Percentiles rank a stretch among this genome's conserved stretches.
phyloP scores from a whole-genome alignment of 139 green algal species.

The Micromonas commoda region DNA sequence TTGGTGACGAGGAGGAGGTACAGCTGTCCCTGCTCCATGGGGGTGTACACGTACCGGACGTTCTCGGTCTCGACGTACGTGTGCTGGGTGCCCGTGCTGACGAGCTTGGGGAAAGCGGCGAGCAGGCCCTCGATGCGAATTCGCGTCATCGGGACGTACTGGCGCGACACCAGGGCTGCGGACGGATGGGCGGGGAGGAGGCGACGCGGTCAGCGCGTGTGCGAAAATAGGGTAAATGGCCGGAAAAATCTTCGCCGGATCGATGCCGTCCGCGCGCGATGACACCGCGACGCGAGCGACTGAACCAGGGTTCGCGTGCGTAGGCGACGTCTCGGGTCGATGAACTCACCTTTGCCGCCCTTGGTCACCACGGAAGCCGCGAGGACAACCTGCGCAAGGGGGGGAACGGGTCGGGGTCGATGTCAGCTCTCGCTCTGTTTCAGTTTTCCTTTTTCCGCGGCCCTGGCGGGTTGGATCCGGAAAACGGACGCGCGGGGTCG shows the following conservation, averaged over 20 bases:
- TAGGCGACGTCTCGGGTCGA: background rate
- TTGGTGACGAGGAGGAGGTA: slow-evolving; percentile 98
- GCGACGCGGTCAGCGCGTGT: background rate
- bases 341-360: slow-evolving; percentile 72
- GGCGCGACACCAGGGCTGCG: slow-evolving; percentile 89
- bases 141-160: slow-evolving; percentile 97
- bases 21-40: slow-evolving; percentile 75
- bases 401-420: background rate
- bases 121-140: slow-evolving; percentile 97
- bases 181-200: background rate
- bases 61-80: slow-evolving; percentile 99
- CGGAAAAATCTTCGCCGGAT: background rate
- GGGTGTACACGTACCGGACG: slow-evolving; percentile 98
- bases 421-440: background rate
- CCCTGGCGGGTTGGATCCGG: too few species aligned
- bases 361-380: slow-evolving; percentile 84
- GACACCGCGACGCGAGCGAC: background rate
- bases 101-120: slow-evolving; percentile 96
- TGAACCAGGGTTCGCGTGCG: background rate
- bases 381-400: slow-evolving; percentile 70
- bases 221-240: slow-evolving; percentile 6
- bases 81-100: slow-evolving; percentile 89
- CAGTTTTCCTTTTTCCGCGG: too few species aligned
- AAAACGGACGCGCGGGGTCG: too few species aligned
- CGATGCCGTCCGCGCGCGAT: background rate